Evolutionary conservation across 2,329 filamentous ascomycete species (phyloP), one percentile per base, ranked within the genome.

Genomic region (Tothia fuscella): DNA sequence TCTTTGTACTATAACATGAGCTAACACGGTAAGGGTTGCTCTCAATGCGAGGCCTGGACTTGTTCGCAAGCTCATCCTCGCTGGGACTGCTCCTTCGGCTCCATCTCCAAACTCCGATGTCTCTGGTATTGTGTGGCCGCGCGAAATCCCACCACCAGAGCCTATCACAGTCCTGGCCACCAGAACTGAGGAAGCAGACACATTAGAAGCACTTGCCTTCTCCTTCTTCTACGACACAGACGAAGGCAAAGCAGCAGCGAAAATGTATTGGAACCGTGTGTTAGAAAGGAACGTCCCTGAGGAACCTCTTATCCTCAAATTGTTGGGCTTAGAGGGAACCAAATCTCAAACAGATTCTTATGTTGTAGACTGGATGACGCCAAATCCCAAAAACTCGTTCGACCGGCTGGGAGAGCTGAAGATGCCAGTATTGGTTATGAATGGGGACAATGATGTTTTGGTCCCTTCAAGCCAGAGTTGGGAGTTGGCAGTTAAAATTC

Each of bases 51-150:
- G n/a, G n/a, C 58, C 62, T 0, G 50, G 50, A 2, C 47, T 65
- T 2, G 57, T 67, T 0, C 58, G 63, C 1, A 57, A 59, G 14
- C 51, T 70, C 6, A 55, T 71, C 20, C 52, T 71, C 9, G 65
- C 63, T 10, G 67, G 67, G 2, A 65, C 66, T 3, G 57, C 47
- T n/a, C 59, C 50, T 50, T 4, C 61, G 63, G 3, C 48, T 56
- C 13, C 63, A 59, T 4, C 55, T 62, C 1, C 29, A 14, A 10
- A 19, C 7, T 7, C 30, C 28, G 25, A 43, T 22, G 14, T 25
- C 14, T 35, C 19, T 37, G 13, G 45, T 48, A 22, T 46, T 14
- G 33, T 21, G 5, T 30, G 26, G n/a, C n/a, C 34, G n/a, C n/a
- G 25, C 10, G 35, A n/a, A n/a, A n/a, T n/a, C n/a, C n/a, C n/a